These are phyloP conservation scores for Annona cherimola DNA, from an alignment of 164 flowering plant species.

Conservation along the genomic window DNA sequence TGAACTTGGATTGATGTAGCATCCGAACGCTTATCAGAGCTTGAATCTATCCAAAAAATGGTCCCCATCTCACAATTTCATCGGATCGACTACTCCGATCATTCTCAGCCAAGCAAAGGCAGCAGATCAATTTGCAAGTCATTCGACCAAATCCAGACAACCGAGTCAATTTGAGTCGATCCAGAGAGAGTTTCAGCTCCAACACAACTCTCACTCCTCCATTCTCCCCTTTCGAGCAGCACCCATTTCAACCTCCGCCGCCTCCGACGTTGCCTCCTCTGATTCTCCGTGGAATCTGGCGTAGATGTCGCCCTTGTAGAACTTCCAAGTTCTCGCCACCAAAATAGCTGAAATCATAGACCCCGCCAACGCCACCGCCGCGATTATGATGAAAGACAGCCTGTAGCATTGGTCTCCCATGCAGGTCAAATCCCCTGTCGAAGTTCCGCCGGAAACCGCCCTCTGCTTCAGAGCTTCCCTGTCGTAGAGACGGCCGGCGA, in stretches of 20 bases:
- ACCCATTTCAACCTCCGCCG: background rate
- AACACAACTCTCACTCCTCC: background rate
- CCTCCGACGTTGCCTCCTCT: background rate
- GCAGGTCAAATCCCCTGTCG: slow-evolving; percentile 40
- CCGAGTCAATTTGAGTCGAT: no score
- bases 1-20: no score
- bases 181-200: background rate
- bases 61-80: no score
- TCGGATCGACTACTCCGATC: no score
- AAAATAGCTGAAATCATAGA: slow-evolving; percentile 40
- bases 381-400: slow-evolving; percentile 33
- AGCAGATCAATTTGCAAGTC: no score
- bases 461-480: slow-evolving; percentile 48
- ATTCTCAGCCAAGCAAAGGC: no score
- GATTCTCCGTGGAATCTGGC: background rate
- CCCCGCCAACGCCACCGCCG: slow-evolving; percentile 39
- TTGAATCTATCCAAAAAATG: no score
- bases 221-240: background rate
- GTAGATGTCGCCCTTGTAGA: slow-evolving; percentile 55
- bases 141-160: no score
- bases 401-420: slow-evolving; percentile 44
- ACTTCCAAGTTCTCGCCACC: slow-evolving; percentile 40
- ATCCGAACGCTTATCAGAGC: no score
- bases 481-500: slow-evolving; percentile 49
- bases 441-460: slow-evolving; percentile 22